Evolutionary conservation across 2,329 filamentous ascomycete genomes (phyloP).

Genomic region (Ophiostoma australiae): DNA sequence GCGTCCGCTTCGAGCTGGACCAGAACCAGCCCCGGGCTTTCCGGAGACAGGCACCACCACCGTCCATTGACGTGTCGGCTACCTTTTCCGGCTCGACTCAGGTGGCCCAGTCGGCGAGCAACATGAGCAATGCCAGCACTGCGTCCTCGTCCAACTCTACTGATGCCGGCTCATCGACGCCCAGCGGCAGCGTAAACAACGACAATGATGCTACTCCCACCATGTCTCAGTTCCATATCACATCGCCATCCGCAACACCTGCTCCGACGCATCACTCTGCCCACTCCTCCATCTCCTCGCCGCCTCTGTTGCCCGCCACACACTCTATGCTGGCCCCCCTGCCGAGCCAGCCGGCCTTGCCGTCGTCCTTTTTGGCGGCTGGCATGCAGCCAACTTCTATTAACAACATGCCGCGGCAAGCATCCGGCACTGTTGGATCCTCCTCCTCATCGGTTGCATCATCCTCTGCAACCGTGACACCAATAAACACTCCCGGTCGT

Average conservation of each 20-base stretch:
- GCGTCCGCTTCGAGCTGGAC: constrained; percentile 36
- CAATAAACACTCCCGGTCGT: constrained; percentile 15
- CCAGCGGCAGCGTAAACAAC: constrained; percentile 23
- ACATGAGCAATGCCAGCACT: constrained; percentile 18
- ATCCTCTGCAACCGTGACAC: neutral
- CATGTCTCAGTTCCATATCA: constrained; percentile 56
- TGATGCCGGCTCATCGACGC: neutral
- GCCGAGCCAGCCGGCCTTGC: constrained; percentile 10
- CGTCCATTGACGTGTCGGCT: constrained; percentile 73
- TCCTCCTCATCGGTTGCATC: constrained; percentile 28
- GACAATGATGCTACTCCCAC: constrained; percentile 56
- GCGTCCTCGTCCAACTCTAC: neutral
- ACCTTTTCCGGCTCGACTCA: constrained; percentile 39
- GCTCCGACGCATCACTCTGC: constrained; percentile 7
- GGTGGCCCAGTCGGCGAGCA: constrained; percentile 9
- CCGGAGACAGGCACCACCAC: constrained; percentile 75
- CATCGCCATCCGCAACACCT: constrained; percentile 60
- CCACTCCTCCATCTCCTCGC: constrained; percentile 20
- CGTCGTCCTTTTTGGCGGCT: constrained; percentile 3
- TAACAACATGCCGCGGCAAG: constrained; percentile 39
- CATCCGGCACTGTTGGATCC: constrained; percentile 1
- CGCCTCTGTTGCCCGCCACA: constrained; percentile 9
- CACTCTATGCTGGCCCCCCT: constrained; percentile 12
- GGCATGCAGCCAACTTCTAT: constrained; percentile 12
- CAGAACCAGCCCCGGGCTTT: constrained; percentile 45